Evolutionary conservation across 208 protist genomes (phyloP).

Genomic region (Naegleria lovaniensis): DNA sequence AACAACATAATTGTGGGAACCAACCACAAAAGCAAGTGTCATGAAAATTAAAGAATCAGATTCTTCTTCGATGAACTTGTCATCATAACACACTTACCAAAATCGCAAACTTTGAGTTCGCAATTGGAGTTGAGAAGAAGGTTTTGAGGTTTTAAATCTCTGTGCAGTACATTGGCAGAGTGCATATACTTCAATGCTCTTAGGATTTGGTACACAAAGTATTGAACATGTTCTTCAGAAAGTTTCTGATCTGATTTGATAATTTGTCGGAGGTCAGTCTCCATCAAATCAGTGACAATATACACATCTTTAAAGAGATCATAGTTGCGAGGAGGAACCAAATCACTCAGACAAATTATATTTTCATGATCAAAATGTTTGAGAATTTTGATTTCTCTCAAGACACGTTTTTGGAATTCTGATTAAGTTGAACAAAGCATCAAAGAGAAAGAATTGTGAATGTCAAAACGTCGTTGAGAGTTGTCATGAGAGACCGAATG

Average conservation of each 20-base stretch:
- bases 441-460: too few species aligned
- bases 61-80: too few species aligned
- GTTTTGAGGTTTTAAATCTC: slow-evolving; percentile 40
- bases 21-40: too few species aligned
- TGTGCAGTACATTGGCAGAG: slow-evolving; percentile 53
- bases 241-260: not conserved
- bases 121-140: slow-evolving; percentile 19
- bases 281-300: slow-evolving; percentile 25
- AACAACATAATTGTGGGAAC: too few species aligned
- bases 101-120: slow-evolving; percentile 25
- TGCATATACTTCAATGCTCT: slow-evolving; percentile 61
- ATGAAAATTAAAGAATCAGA: too few species aligned
- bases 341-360: slow-evolving; percentile 22
- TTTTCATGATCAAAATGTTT: slow-evolving; percentile 29
- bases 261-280: slow-evolving; percentile 21
- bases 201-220: slow-evolving; percentile 63
- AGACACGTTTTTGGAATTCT: slow-evolving; percentile 17
- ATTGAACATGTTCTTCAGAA: slow-evolving; percentile 46
- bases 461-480: too few species aligned
- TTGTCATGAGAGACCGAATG: too few species aligned
- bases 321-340: not conserved
- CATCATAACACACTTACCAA: too few species aligned
- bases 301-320: slow-evolving; percentile 9
- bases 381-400: slow-evolving; percentile 21
- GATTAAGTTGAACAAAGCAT: too few species aligned